A percentile compares a stretch with the other conserved stretches of the same genome.
phyloP scores from a whole-genome alignment of 164 flowering plant genomes.

The Aristolochia californica region DNA sequence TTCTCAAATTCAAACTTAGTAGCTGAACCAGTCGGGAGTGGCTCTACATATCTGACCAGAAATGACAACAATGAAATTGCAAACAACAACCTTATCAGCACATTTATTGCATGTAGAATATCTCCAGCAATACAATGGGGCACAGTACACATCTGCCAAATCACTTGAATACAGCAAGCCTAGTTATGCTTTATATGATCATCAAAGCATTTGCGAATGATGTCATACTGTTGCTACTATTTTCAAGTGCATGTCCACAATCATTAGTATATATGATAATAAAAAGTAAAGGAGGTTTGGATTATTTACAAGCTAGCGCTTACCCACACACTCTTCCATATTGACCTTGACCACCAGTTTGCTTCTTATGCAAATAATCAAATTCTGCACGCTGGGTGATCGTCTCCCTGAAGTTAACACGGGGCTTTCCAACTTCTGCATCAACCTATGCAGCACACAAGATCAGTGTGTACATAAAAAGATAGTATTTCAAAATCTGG shows the following conservation, averaged over 20 bases:
- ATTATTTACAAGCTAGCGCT: conserved; percentile 8
- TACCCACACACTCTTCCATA: conserved; percentile 96
- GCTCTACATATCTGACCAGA: conserved; percentile 70
- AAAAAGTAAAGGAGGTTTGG: too few relatives aligned
- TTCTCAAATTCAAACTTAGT: conserved; percentile 93
- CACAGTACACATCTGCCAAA: background rate
- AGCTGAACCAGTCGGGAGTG: conserved; percentile 68
- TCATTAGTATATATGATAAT: too few relatives aligned
- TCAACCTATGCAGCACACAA: too few relatives aligned
- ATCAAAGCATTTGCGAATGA: too few relatives aligned
- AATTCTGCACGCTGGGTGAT: conserved; percentile 92
- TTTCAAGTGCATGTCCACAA: too few relatives aligned
- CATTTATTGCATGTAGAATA: too few relatives aligned
- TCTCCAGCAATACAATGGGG: background rate
- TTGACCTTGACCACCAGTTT: conserved; percentile 98
- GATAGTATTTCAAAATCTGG: background rate
- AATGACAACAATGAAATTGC: background rate
- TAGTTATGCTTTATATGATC: too few relatives aligned
- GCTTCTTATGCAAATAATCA: conserved; percentile 98
- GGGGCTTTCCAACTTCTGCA: conserved; percentile 96
- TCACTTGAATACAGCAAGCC: too few relatives aligned
- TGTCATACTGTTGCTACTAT: too few relatives aligned
- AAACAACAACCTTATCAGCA: background rate
- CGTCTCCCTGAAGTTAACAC: conserved; percentile 97
- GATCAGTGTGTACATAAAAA: background rate